Evolutionary conservation across 345 rosid species (phyloP), one percentile per base, ranked within the genome.

Genomic region (Salix arbutifolia): DNA sequence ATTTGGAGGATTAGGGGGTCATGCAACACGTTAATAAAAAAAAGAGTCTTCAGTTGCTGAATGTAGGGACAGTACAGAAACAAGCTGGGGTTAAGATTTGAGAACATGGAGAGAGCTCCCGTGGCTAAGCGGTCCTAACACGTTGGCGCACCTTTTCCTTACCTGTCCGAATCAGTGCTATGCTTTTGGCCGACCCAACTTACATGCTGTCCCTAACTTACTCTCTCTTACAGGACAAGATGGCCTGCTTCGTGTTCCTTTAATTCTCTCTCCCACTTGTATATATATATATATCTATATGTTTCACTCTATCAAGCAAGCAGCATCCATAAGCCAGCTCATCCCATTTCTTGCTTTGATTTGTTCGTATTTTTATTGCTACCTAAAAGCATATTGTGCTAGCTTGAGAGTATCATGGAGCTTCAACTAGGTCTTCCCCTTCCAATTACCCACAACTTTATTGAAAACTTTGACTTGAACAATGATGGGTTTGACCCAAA

Each of bases 121-220:
- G 23, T 75, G 77, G 64, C 66, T 71, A 56, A 72, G 73, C 74
- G 78, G 83, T 79, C 76, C 72, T 52, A 48, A 70, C 82, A 81
- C 81, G 75, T 75, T 56, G 87, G 71, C 42, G 72, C 83, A 30
- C 50, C n/a, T 72, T 70, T 83, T 83, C 77, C 67, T 81, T 53
- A 50, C 48, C 70, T 84, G 91, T 87, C 88, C 74, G 69, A 71
- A 78, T 89, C 91, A 84, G n/a, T 92, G 94, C 79, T 77, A 74
- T 84, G 66, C 85, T 82, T 89, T 90, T 88, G 44, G 67, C 94
- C 92, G 91, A 90, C 94, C 91, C 62, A 78, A 81, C 77, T 83
- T 85, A 84, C 74, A 79, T 79, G 30, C 31, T 87, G 93, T 88
- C 92, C 84, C 85, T 11, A 64, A 62, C 79, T 83, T 79, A 46